phyloP scores from a whole-genome alignment of 805 yeast species.

The Pichia kluyveri region DNA sequence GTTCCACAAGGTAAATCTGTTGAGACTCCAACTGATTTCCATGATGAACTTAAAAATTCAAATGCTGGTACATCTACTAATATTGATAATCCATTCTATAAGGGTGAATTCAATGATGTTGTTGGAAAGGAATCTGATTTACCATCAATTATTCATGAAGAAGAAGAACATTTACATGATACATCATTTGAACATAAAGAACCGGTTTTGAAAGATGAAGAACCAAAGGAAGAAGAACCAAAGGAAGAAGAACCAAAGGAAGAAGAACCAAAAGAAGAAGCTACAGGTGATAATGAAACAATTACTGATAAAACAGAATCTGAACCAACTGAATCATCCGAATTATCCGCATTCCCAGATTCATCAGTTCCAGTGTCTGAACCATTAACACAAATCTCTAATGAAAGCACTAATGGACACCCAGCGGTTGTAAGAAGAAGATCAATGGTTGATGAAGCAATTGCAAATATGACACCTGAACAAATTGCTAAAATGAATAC shows the following conservation, averaged over 20 bases:
- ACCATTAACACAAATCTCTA: not conserved
- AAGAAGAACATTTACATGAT: constrained; percentile 5
- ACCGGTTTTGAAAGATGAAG: not conserved
- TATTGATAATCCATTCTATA: constrained; percentile 16
- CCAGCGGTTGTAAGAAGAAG: constrained; percentile 13
- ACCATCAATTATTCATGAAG: constrained; percentile 15
- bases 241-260: not conserved
- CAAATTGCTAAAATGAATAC: constrained; percentile 21
- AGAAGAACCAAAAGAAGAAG: not conserved
- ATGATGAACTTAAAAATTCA: not conserved
- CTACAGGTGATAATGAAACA: not conserved
- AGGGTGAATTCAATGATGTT: constrained; percentile 6
- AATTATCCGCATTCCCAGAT: no score
- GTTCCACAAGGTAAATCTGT: constrained; percentile 3
- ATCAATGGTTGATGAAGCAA: constrained; percentile 27
- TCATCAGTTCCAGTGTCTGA: not conserved
- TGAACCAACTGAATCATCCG: not conserved
- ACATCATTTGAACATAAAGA: not conserved
- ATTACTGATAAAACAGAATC: not conserved
- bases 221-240: not conserved
- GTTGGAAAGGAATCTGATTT: constrained; percentile 1
- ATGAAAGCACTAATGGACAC: not conserved
- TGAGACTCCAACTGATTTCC: constrained; percentile 8
- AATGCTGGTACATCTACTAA: not conserved
- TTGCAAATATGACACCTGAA: constrained; percentile 20